Conservation (phyloP, 345 rosid genomes). For the Balakata baccata region DNA sequence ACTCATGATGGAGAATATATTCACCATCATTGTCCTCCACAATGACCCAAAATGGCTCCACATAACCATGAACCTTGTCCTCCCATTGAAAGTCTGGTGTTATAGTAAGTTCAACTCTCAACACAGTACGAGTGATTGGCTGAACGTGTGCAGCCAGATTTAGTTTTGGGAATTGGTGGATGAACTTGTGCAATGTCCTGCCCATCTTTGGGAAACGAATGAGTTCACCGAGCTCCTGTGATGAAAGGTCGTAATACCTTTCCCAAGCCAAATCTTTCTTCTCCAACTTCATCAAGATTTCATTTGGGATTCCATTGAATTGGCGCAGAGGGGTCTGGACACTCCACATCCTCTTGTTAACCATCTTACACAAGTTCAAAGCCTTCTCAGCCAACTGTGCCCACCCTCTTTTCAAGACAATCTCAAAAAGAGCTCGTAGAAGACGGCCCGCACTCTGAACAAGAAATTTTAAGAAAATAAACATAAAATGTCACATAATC, state of each 20-base stretch:
- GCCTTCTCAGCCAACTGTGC: constrained; percentile 92
- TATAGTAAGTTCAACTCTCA: constrained; percentile 83
- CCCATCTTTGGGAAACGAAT: constrained; percentile 86
- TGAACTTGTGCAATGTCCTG: constrained; percentile 71
- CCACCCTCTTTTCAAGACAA: constrained; percentile 93
- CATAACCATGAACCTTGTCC: constrained; percentile 84
- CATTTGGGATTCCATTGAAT: constrained; percentile 75
- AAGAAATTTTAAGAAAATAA: constrained; percentile 14
- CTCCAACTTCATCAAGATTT: constrained; percentile 79
- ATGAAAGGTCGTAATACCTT: constrained; percentile 83
- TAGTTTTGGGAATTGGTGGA: constrained; percentile 89
- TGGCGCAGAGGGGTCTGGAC: constrained; percentile 94
- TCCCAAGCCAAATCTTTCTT: constrained; percentile 98
- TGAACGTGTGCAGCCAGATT: constrained; percentile 80
- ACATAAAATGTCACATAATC: neutral
- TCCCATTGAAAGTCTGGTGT: constrained; percentile 97
- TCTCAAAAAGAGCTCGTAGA: constrained; percentile 86
- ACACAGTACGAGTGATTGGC: constrained; percentile 82
- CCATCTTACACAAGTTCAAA: constrained; percentile 86
- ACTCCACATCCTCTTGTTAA: constrained; percentile 94
- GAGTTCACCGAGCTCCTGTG: constrained; percentile 93
- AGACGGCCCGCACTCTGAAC: constrained; percentile 88
- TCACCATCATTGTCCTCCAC: constrained; percentile 98
- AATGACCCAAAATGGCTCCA: constrained; percentile 94
- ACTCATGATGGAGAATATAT: constrained; percentile 87